Base-by-base conservation (phyloP, 768 basidiomycete species). In the Suillus spraguei region DNA sequence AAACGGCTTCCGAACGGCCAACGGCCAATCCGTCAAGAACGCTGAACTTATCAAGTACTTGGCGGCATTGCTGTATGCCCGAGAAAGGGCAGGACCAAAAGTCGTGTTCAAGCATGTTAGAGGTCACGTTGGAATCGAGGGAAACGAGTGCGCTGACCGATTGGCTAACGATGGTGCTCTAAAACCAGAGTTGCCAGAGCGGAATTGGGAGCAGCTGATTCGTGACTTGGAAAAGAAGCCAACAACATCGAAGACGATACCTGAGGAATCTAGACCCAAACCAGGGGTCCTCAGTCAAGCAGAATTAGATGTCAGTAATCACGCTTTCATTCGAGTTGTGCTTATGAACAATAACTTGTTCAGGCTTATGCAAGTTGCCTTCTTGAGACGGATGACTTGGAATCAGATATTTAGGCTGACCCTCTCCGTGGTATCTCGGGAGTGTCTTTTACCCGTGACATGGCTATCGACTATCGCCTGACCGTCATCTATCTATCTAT, bases 91-190 rank as follows among this genome's bases (percentile, higher is more conserved):
- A 3, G 87, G 86, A 4, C 89, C 90, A 65, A 74, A 72, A 36
- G 83, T 96, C 50, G 72, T 72, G 42, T 81, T 97, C 55, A 77
- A 86, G 66, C 83, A 95, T 68, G 92, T 98, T 62, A 83, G 85
- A 63, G 96, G 89, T 0, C 96, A 97, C 69, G 80, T 79, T 11
- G 94, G 94, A 0, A 80, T 86, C 35, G 77, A 77, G 60, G 96
- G 96, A 1, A 98, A 98, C 71, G 95, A 98, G 60, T 88, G 85
- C 49, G 96, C 96, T 3, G 96, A 98, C 72, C 69, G 65, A 16
- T 82, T 88, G 62, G 94, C 94, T 4, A 89, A 86, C 63, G 38
- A 74, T 6, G 94, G 94, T 3, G 74, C 82, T 11, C 66, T 70
- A 11, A 63, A 80, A 59, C 78, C 80, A 0, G 63, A 49, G 20